Evolutionary conservation across 2,329 filamentous ascomycete genomes (phyloP).

Genomic region (Alternaria ventricosa): DNA sequence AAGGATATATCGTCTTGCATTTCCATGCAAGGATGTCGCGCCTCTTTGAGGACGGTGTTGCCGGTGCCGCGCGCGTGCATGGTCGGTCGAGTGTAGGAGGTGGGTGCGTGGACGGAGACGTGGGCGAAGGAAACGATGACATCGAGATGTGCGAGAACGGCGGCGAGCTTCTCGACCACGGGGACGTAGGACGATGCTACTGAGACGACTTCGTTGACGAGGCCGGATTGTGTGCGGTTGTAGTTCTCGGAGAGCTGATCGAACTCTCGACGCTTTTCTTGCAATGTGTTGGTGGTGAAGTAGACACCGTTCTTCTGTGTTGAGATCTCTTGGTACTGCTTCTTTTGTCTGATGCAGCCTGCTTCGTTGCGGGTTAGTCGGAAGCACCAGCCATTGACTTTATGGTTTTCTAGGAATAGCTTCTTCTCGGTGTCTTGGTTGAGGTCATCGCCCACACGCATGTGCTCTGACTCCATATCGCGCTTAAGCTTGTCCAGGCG

Average conservation of each 20-base stretch:
- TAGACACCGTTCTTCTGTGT: conserved; percentile 99
- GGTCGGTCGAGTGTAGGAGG: conserved; percentile 86
- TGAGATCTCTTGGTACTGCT: conserved; percentile 88
- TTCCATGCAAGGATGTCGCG: conserved; percentile 96
- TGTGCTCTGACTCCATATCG: conserved; percentile 85
- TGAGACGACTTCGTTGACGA: conserved; percentile 90
- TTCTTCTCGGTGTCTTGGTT: conserved; percentile 97
- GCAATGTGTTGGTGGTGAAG: conserved; percentile 87
- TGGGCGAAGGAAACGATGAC: conserved; percentile 95
- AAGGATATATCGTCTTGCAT: conserved; percentile 99
- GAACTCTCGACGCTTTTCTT: conserved; percentile 83
- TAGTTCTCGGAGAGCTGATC: conserved; percentile 95
- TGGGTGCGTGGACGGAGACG: conserved; percentile 89
- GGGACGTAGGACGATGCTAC: conserved; percentile 96
- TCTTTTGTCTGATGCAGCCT: conserved; percentile 90
- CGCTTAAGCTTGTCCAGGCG: conserved; percentile 84
- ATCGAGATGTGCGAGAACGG: conserved; percentile 88
- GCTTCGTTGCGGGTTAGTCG: conserved; percentile 89
- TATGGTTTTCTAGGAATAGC: conserved; percentile 95
- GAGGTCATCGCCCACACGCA: conserved; percentile 77
- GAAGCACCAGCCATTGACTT: conserved; percentile 96
- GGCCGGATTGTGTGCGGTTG: conserved; percentile 88
- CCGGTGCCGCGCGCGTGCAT: conserved; percentile 89
- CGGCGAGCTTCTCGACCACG: conserved; percentile 86
- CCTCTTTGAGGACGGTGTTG: conserved; percentile 87